Conservation (phyloP, 225 moss, liverwort and hornwort species). For the Neckera pumila region DNA sequence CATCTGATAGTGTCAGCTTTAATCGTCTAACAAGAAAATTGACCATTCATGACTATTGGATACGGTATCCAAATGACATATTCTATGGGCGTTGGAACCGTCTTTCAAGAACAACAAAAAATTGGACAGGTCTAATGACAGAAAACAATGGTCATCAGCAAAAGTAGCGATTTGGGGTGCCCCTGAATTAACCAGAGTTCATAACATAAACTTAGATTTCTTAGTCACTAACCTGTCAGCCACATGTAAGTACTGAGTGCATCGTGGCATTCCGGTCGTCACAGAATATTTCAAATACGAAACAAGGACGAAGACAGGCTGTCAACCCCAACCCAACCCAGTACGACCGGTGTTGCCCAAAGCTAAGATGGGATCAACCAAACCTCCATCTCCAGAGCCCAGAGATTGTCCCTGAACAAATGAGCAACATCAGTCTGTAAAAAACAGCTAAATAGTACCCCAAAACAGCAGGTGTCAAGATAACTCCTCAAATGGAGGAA, state of each 20-base stretch:
- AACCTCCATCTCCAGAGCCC: conserved; percentile 71
- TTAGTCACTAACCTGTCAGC: conserved; percentile 1
- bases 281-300: neutral
- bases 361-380: conserved; percentile 69
- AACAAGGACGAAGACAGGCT: neutral
- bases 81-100: neutral
- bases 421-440: neutral
- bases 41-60: neutral
- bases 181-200: neutral
- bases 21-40: neutral
- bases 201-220: neutral
- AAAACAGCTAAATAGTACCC: neutral
- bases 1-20: neutral
- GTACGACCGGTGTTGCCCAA: conserved; percentile 79
- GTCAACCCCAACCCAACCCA: conserved; percentile 75
- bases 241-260: neutral
- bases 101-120: neutral
- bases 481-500: neutral
- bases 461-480: neutral
- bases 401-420: conserved; percentile 68
- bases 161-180: neutral
- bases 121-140: neutral
- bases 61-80: neutral
- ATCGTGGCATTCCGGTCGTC: neutral
- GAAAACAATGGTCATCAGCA: neutral